Conservation (phyloP, 768 basidiomycete species). For the Chalciporus pseudorubinellus region DNA sequence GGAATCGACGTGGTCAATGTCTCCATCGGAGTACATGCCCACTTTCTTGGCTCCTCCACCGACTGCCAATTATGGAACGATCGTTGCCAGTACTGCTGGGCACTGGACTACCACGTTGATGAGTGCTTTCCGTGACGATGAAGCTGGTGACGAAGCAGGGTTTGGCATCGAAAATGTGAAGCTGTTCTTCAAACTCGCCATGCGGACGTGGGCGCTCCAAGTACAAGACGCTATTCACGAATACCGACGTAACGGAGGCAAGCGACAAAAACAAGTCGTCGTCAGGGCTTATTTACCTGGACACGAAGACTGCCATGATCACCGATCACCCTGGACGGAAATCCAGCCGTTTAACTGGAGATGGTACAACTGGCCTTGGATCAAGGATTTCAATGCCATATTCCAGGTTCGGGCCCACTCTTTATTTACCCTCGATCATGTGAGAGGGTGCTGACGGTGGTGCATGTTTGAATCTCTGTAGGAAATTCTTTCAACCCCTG, state of each 20-base stretch:
- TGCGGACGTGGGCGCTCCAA: conserved; percentile 51
- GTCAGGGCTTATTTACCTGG: conserved; percentile 63
- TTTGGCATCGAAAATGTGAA: conserved; percentile 55
- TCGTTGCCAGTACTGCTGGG: conserved; percentile 62
- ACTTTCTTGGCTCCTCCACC: conserved; percentile 46
- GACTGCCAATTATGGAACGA: conserved; percentile 53
- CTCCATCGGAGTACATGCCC: conserved; percentile 51
- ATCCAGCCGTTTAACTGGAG: conserved; percentile 43
- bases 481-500: conserved; percentile 40
- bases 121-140: conserved; percentile 37
- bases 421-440: too few species aligned
- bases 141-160: conserved; percentile 32
- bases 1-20: conserved; percentile 52
- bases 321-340: conserved; percentile 43
- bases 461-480: conserved; percentile 18
- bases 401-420: conserved; percentile 49
- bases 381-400: conserved; percentile 52
- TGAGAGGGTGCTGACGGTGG: not conserved
- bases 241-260: conserved; percentile 29
- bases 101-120: conserved; percentile 68
- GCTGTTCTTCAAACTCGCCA: conserved; percentile 56
- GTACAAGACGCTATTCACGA: conserved; percentile 46
- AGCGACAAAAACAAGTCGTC: conserved; percentile 44
- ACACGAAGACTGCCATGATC: conserved; percentile 61
- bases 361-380: conserved; percentile 68